phyloP scores from a whole-genome alignment of 108 stramenopile species.

The Cyclostephanos tholiformis region DNA sequence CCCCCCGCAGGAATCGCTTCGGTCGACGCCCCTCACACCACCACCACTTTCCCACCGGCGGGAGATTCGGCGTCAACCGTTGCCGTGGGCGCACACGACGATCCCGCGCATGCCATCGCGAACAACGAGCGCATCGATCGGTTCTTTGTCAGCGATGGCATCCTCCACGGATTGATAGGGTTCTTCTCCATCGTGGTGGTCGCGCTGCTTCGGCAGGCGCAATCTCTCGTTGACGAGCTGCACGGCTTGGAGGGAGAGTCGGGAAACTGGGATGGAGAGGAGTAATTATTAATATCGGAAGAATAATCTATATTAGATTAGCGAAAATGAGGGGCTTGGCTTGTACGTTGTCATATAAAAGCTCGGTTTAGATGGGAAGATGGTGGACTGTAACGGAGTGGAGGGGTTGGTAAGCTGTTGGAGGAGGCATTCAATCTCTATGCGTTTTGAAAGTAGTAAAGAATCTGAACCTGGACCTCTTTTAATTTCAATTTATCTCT shows the following conservation, averaged over 20 bases:
- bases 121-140: neutral
- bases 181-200: conserved; percentile 29
- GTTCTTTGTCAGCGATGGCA: conserved; percentile 24
- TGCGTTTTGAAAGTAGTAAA: too few relatives aligned
- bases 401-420: too few relatives aligned
- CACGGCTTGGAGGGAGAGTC: conserved; percentile 12
- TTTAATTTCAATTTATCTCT: too few relatives aligned
- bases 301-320: neutral
- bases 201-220: conserved; percentile 29
- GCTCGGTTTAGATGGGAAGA: too few relatives aligned
- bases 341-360: too few relatives aligned
- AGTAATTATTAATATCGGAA: neutral
- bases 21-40: neutral
- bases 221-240: conserved; percentile 38
- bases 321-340: too few relatives aligned
- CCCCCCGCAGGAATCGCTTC: too few relatives aligned
- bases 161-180: conserved; percentile 45
- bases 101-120: neutral
- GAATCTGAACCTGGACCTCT: too few relatives aligned
- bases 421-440: too few relatives aligned
- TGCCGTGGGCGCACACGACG: neutral
- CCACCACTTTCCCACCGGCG: neutral
- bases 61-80: neutral
- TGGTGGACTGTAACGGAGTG: too few relatives aligned
- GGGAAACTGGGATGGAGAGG: neutral